A percentile compares a stretch with the other conserved stretches of the same genome.
These are phyloP conservation scores for Rhodotorula graminis DNA, from an alignment of 768 basidiomycete species.

Conservation along the genomic window DNA sequence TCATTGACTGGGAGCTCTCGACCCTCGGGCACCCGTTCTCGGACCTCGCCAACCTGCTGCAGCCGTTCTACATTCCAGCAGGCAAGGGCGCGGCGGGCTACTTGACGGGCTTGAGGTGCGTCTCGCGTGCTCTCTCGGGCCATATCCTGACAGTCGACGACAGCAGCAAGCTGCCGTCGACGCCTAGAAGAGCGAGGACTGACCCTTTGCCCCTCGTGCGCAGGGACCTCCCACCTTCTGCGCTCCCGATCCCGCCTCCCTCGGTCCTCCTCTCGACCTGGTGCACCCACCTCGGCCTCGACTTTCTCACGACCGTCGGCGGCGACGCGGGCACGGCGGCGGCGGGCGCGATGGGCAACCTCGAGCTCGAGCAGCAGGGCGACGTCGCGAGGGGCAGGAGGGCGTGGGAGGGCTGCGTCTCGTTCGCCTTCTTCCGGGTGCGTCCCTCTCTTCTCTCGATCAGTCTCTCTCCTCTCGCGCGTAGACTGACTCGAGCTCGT, in stretches of 20 bases:
- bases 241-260: constrained; percentile 35
- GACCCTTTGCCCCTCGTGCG: too few relatives aligned
- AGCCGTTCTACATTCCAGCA: constrained; percentile 61
- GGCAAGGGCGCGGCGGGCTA: constrained; percentile 7
- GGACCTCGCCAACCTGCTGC: constrained; percentile 83
- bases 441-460: background rate
- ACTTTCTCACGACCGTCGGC: constrained; percentile 4
- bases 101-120: constrained; percentile 25
- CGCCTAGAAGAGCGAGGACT: background rate
- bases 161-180: background rate
- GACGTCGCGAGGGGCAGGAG: background rate
- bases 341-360: background rate
- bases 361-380: background rate
- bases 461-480: background rate
- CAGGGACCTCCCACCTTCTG: constrained; percentile 9
- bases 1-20: constrained; percentile 95
- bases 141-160: background rate
- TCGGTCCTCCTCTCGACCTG: constrained; percentile 34
- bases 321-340: background rate
- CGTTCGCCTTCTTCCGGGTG: constrained; percentile 42
- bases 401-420: constrained; percentile 32
- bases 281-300: constrained; percentile 21
- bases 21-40: constrained; percentile 67
- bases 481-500: too few relatives aligned
- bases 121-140: background rate